Evolutionary conservation across 177 flowering plant genomes (phyloP).

Genomic region (Vitis hybrid): DNA sequence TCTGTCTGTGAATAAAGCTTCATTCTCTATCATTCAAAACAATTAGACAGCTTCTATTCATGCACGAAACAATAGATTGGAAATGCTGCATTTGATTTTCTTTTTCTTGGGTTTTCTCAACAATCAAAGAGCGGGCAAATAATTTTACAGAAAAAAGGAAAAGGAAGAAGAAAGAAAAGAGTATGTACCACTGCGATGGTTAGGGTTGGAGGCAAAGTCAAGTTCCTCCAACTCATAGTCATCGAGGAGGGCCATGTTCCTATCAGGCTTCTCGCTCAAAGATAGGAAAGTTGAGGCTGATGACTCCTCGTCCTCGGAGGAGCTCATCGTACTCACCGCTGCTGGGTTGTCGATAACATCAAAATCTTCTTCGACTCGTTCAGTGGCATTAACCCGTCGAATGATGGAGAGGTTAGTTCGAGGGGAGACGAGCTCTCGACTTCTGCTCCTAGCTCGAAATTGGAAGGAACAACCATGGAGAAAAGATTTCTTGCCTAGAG

Average conservation of each 20-base stretch:
- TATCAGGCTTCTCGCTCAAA: conserved; percentile 75
- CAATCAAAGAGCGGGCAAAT: neutral
- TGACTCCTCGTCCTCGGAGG: conserved; percentile 19
- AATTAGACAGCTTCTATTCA: no score
- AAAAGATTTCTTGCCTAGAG: conserved; percentile 12
- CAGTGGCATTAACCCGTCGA: no score
- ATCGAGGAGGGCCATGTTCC: conserved; percentile 73
- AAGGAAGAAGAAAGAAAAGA: neutral
- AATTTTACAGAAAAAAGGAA: neutral
- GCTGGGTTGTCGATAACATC: conserved; percentile 17
- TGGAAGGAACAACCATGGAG: conserved; percentile 14
- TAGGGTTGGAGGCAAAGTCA: conserved; percentile 37
- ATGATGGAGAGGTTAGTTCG: conserved; percentile 13
- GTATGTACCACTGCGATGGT: conserved; percentile 74
- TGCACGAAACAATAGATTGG: no score
- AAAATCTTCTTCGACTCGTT: conserved; percentile 1
- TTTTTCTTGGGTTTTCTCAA: neutral
- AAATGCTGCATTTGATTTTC: no score
- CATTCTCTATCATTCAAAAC: no score
- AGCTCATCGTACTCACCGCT: conserved; percentile 9
- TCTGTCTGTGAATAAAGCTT: no score
- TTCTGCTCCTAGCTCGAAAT: conserved; percentile 9
- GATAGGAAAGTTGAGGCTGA: conserved; percentile 45
- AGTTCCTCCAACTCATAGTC: conserved; percentile 87
- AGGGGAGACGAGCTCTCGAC: conserved; percentile 12